phyloP scores from a whole-genome alignment of 1,139 yeast genomes.

The Candida sp. region DNA sequence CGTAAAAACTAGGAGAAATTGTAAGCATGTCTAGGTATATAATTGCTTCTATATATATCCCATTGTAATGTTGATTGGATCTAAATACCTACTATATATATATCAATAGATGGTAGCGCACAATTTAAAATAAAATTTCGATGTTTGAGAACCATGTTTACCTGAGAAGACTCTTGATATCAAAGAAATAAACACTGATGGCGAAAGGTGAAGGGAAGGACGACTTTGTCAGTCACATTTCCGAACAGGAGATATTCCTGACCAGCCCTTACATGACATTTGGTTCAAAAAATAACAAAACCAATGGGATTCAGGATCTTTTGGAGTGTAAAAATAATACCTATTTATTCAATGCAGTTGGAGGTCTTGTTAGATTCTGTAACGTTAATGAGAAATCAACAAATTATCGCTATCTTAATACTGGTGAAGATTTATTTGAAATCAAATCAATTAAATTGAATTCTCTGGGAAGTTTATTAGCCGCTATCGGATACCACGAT shows the following conservation, averaged over 20 bases:
- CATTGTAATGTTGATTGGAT: too few relatives aligned
- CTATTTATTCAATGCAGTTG: conserved; percentile 28
- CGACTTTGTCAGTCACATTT: background rate
- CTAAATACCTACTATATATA: too few relatives aligned
- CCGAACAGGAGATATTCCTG: background rate
- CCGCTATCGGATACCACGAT: conserved; percentile 24
- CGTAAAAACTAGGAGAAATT: too few relatives aligned
- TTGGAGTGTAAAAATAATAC: conserved; percentile 19
- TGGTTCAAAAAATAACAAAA: background rate
- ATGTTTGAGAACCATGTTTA: background rate
- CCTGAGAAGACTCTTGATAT: background rate
- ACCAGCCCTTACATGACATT: background rate
- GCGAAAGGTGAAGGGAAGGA: background rate
- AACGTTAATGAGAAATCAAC: conserved; percentile 17
- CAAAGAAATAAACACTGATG: background rate
- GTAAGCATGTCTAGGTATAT: too few relatives aligned
- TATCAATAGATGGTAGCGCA: too few relatives aligned
- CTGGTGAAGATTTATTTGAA: conserved; percentile 9
- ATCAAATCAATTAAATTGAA: conserved; percentile 25
- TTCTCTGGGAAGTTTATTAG: conserved; percentile 27
- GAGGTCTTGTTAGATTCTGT: conserved; percentile 27
- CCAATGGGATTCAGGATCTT: conserved; percentile 8
- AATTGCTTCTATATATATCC: too few relatives aligned
- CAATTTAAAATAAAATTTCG: background rate
- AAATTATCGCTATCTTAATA: conserved; percentile 17